Evolutionary conservation across 768 basidiomycete genomes (phyloP).

Genomic region (Calvatia gigantea): DNA sequence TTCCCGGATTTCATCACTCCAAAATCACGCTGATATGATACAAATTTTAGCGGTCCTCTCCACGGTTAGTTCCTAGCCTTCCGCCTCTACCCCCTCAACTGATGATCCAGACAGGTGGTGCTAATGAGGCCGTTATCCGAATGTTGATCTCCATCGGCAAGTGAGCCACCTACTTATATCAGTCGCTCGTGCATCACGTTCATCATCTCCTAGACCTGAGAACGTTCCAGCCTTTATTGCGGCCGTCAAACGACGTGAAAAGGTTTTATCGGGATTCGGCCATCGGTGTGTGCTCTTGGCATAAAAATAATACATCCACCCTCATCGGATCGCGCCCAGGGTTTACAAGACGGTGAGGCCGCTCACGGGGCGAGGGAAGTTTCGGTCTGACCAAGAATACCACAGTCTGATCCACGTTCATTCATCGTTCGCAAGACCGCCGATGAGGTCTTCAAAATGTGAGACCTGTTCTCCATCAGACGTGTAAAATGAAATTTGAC

Average conservation of each 20-base stretch:
- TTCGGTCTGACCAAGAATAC: slow-evolving; percentile 5
- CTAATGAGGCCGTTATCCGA: slow-evolving; percentile 91
- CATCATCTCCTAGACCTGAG: slow-evolving; percentile 47
- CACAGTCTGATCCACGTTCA: slow-evolving; percentile 83
- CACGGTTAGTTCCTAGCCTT: slow-evolving; percentile 41
- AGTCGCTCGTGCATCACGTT: not conserved
- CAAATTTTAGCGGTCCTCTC: slow-evolving; percentile 55
- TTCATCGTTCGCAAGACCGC: slow-evolving; percentile 90
- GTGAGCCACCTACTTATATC: slow-evolving; percentile 31
- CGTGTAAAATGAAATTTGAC: not conserved
- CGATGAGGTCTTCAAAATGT: slow-evolving; percentile 90
- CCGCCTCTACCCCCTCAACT: slow-evolving; percentile 1
- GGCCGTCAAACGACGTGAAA: slow-evolving; percentile 84
- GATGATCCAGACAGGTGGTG: slow-evolving; percentile 53
- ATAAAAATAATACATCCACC: not conserved
- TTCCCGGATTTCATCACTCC: slow-evolving; percentile 14
- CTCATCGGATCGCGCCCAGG: slow-evolving; percentile 1
- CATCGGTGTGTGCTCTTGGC: slow-evolving; percentile 44
- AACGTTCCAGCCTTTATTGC: slow-evolving; percentile 86
- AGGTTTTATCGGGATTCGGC: slow-evolving; percentile 87
- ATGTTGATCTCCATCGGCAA: slow-evolving; percentile 89
- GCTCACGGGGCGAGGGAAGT: not conserved
- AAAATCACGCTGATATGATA: slow-evolving; percentile 3
- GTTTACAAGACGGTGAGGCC: slow-evolving; percentile 70
- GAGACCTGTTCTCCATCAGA: slow-evolving; percentile 20